Conservation (phyloP, 352 stramenopile genomes). For the Phytopythium montanum region DNA sequence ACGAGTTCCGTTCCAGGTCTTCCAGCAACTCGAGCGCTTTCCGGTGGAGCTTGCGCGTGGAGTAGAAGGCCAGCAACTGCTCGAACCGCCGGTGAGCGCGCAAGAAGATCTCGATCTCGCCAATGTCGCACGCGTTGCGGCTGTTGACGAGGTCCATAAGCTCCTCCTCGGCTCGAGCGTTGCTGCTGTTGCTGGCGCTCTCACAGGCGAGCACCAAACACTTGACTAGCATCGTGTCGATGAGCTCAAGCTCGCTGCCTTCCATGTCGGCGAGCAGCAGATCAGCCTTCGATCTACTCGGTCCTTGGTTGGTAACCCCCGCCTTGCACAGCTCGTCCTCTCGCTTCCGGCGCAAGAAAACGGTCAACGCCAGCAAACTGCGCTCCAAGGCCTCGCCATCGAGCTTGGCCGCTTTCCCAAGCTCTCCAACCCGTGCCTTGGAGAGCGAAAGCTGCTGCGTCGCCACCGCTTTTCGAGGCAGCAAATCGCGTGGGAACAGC, state of each 20-base stretch:
- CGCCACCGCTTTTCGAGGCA: conserved; percentile 46
- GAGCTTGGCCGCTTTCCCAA: conserved; percentile 9
- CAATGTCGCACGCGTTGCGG: conserved; percentile 65
- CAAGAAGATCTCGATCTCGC: conserved; percentile 75
- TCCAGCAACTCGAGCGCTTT: conserved; percentile 81
- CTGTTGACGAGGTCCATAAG: conserved; percentile 51
- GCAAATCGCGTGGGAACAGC: conserved; percentile 63
- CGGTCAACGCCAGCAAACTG: conserved; percentile 48
- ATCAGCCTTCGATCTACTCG: not conserved
- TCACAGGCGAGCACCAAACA: conserved; percentile 56
- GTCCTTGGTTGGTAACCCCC: conserved; percentile 1
- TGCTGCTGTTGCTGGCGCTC: conserved; percentile 37
- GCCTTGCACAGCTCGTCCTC: conserved; percentile 17
- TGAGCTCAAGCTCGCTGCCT: conserved; percentile 32
- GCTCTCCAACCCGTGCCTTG: not conserved
- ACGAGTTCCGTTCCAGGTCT: conserved; percentile 61
- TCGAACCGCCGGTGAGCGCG: conserved; percentile 59
- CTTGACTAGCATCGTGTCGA: conserved; percentile 83
- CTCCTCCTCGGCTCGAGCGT: conserved; percentile 27
- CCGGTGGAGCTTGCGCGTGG: conserved; percentile 60
- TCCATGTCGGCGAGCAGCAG: not conserved
- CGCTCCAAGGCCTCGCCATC: conserved; percentile 46
- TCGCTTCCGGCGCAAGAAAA: conserved; percentile 44
- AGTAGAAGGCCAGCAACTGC: conserved; percentile 68
- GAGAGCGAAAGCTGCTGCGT: not conserved